Evolutionary conservation across 1,284 basidiomycete species (phyloP).

Genomic region (Xanthoconium separans): DNA sequence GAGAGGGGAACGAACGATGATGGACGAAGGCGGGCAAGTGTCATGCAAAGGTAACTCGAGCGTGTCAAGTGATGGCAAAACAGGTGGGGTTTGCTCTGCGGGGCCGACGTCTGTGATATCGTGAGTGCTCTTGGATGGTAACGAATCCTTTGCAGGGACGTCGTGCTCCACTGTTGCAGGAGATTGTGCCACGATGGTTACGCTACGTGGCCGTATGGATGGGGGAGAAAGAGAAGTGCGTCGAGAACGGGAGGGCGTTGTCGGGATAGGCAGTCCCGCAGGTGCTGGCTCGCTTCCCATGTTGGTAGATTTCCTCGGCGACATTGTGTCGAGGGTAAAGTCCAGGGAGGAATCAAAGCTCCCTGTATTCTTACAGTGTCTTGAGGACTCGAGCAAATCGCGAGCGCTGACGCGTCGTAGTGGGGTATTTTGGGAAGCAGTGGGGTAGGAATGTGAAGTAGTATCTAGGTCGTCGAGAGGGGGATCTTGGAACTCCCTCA

Average conservation of each 20-base stretch:
- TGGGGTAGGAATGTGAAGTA: background rate
- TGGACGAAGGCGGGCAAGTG: slow-evolving; percentile 23
- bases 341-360: slow-evolving; percentile 11
- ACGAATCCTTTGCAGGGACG: background rate
- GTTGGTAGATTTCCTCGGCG: slow-evolving; percentile 7
- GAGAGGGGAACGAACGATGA: slow-evolving; percentile 18
- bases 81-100: slow-evolving; percentile 1
- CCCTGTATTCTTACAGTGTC: slow-evolving; percentile 6
- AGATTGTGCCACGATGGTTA: slow-evolving; percentile 9
- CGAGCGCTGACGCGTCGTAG: slow-evolving; percentile 19
- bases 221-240: slow-evolving; percentile 18
- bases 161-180: slow-evolving; percentile 5
- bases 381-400: slow-evolving; percentile 27
- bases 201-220: slow-evolving; percentile 16
- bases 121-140: background rate
- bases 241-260: slow-evolving; percentile 21
- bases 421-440: slow-evolving; percentile 5
- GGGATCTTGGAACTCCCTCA: slow-evolving; percentile 20
- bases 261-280: slow-evolving; percentile 13
- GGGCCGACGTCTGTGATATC: slow-evolving; percentile 5
- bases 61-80: slow-evolving; percentile 13
- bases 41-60: slow-evolving; percentile 11
- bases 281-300: slow-evolving; percentile 4
- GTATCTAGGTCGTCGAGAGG: slow-evolving; percentile 16
- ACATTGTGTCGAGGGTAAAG: background rate